Evolutionary conservation across 768 basidiomycete genomes (phyloP).

Genomic region (Tulasnella sp.): DNA sequence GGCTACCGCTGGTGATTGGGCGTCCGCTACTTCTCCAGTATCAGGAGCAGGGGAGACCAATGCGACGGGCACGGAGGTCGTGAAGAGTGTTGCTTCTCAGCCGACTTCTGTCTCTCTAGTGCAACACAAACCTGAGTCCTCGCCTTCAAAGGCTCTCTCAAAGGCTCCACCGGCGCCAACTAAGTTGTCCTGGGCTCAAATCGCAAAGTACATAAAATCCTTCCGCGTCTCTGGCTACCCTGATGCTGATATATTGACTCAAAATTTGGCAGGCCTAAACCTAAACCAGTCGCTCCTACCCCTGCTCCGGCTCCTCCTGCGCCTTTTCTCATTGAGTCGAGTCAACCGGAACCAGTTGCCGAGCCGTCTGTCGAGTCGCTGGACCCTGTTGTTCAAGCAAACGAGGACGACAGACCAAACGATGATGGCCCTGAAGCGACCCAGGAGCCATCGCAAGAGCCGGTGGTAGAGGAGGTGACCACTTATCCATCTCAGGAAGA

Average conservation of each 20-base stretch:
- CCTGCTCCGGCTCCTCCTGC: conserved; percentile 25
- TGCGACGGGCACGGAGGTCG: too few relatives aligned
- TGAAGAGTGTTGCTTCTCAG: not conserved
- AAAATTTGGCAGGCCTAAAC: not conserved
- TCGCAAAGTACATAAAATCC: conserved; percentile 2
- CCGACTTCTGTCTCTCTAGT: not conserved
- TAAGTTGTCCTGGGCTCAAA: conserved; percentile 13
- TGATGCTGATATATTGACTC: not conserved
- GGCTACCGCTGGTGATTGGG: too few relatives aligned
- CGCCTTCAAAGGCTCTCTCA: not conserved
- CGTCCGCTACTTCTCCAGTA: not conserved
- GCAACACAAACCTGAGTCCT: not conserved
- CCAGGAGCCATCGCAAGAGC: not conserved
- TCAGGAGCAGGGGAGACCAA: not conserved
- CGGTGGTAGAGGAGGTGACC: not conserved
- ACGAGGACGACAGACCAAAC: not conserved
- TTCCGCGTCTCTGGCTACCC: not conserved
- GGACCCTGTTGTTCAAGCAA: not conserved
- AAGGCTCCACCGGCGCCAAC: conserved; percentile 3
- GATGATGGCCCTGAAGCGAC: not conserved
- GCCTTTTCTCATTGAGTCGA: conserved; percentile 30
- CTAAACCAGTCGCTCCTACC: conserved; percentile 19
- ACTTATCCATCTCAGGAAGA: conserved; percentile 12
- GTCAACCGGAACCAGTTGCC: conserved; percentile 20
- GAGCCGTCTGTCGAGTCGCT: not conserved